Conservation (phyloP, 2,329 filamentous ascomycete genomes). For the Grosmannia serpens region DNA sequence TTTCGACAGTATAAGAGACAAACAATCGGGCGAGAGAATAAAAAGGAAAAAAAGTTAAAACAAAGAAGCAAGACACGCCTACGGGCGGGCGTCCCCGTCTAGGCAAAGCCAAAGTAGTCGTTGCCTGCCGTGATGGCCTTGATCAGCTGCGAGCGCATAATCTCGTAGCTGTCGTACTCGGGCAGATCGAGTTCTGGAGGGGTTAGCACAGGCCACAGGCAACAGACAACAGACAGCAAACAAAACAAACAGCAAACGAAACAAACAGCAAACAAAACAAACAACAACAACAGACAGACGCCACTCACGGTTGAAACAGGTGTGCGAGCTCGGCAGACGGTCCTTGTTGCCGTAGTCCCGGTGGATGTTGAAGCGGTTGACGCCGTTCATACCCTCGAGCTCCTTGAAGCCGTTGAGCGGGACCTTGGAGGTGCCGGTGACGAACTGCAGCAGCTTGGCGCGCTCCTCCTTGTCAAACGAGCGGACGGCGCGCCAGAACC, state of each 20-base stretch:
- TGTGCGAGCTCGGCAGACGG: slow-evolving; percentile 89
- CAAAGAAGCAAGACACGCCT: neutral
- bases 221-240: slow-evolving; percentile 21
- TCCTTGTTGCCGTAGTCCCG: slow-evolving; percentile 96
- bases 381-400: slow-evolving; percentile 96
- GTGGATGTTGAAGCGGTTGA: slow-evolving; percentile 97
- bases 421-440: slow-evolving; percentile 96
- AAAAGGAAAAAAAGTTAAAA: neutral
- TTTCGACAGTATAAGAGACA: too few species aligned
- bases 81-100: slow-evolving; percentile 20
- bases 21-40: neutral
- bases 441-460: slow-evolving; percentile 93
- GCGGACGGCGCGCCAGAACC: slow-evolving; percentile 97
- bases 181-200: slow-evolving; percentile 83
- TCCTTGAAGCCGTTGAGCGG: slow-evolving; percentile 98
- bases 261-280: slow-evolving; percentile 18
- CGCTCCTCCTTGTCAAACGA: slow-evolving; percentile 99
- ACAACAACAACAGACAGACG: slow-evolving; percentile 19
- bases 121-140: slow-evolving; percentile 97
- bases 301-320: slow-evolving; percentile 97
- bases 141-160: slow-evolving; percentile 73
- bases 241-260: neutral
- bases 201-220: too few species aligned
- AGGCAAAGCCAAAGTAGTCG: slow-evolving; percentile 96
- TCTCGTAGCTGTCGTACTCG: slow-evolving; percentile 94